Evolutionary conservation across 441 rosid genomes (phyloP).

Genomic region (Hura crepitans): DNA sequence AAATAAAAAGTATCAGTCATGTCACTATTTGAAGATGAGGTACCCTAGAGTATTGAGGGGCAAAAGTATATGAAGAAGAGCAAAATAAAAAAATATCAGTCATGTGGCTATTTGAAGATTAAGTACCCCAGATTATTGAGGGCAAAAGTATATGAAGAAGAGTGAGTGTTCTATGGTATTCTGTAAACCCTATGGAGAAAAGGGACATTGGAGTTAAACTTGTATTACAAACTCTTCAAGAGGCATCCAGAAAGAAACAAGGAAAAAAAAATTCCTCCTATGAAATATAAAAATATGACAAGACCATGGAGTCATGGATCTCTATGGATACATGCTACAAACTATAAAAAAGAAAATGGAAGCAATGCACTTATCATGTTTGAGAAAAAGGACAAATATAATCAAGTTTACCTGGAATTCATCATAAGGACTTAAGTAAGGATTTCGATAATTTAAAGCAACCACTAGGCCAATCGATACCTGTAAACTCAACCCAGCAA

Average conservation of each 20-base stretch:
- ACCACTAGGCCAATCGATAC: constrained; percentile 85
- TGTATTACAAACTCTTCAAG: neutral
- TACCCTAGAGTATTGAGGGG: neutral
- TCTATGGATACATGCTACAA: neutral
- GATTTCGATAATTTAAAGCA: constrained; percentile 84
- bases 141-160: neutral
- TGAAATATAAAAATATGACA: neutral
- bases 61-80: neutral
- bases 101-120: neutral
- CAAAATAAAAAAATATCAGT: neutral
- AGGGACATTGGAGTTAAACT: neutral
- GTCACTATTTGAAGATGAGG: neutral
- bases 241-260: neutral
- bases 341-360: neutral
- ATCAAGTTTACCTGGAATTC: constrained; percentile 75
- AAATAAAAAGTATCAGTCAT: neutral
- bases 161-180: neutral
- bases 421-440: constrained; percentile 82
- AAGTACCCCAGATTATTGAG: neutral
- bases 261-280: neutral
- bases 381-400: constrained; percentile 4
- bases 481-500: constrained; percentile 42
- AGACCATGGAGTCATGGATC: neutral
- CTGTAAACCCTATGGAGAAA: neutral
- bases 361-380: neutral